Evolutionary conservation across 2,329 filamentous ascomycete species (phyloP).

Genomic region (Xylaria digitata): DNA sequence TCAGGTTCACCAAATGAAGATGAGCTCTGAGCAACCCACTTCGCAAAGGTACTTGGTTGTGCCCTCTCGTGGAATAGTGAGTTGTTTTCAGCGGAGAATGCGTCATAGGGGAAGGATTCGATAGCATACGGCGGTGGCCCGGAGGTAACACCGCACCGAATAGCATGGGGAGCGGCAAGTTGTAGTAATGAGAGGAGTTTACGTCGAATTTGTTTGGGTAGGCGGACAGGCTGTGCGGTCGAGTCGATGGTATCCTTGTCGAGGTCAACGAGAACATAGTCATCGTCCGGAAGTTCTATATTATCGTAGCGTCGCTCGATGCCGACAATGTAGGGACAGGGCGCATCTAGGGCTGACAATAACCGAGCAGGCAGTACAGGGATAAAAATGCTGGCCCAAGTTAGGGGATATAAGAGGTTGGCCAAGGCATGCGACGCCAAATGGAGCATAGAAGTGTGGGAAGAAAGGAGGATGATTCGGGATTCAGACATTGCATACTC

Average conservation of each 20-base stretch:
- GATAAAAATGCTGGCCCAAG: conserved; percentile 95
- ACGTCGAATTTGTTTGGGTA: conserved; percentile 88
- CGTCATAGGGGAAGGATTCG: conserved; percentile 90
- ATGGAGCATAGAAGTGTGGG: conserved; percentile 95
- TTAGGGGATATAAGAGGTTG: conserved; percentile 87
- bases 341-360: conserved; percentile 90
- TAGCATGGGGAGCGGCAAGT: conserved; percentile 88
- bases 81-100: conserved; percentile 87
- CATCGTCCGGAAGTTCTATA: conserved; percentile 88
- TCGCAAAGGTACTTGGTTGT: conserved; percentile 77
- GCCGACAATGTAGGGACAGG: conserved; percentile 96
- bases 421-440: conserved; percentile 88
- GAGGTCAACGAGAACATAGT: conserved; percentile 93
- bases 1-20: conserved; percentile 82
- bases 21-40: conserved; percentile 90
- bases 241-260: conserved; percentile 92
- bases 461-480: conserved; percentile 94
- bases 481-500: conserved; percentile 95
- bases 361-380: conserved; percentile 88
- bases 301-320: conserved; percentile 92
- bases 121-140: conserved; percentile 93
- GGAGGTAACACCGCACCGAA: conserved; percentile 84
- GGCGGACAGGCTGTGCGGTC: conserved; percentile 77
- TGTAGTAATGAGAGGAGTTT: conserved; percentile 92
- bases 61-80: conserved; percentile 81